These are phyloP conservation scores for Dendrothele bispora DNA, from an alignment of 768 basidiomycete genomes.

Conservation along the genomic window DNA sequence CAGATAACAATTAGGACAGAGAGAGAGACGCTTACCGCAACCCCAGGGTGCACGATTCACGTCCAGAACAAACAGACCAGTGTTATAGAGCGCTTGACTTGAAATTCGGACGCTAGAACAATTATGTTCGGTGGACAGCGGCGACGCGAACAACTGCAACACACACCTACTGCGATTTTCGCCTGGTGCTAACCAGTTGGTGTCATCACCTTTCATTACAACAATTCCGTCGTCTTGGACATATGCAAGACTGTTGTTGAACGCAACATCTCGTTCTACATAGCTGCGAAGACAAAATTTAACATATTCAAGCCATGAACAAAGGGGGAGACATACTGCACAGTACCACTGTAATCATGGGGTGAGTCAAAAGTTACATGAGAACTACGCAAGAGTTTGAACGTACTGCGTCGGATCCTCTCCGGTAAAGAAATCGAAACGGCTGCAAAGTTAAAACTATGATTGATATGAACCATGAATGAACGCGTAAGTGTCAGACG, in stretches of 20 bases:
- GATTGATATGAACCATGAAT: too few relatives aligned
- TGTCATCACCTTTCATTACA: slow-evolving; percentile 78
- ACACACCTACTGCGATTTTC: slow-evolving; percentile 60
- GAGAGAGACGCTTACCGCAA: slow-evolving; percentile 56
- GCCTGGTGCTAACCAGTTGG: slow-evolving; percentile 51
- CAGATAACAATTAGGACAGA: background rate
- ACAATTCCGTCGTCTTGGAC: slow-evolving; percentile 57
- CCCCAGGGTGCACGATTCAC: slow-evolving; percentile 85
- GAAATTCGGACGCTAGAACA: slow-evolving; percentile 71
- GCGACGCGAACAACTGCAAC: background rate
- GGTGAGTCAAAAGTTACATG: slow-evolving; percentile 12
- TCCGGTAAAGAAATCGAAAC: slow-evolving; percentile 58
- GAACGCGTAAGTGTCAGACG: slow-evolving; percentile 12
- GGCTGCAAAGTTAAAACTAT: too few relatives aligned
- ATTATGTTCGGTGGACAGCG: background rate
- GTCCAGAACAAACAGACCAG: slow-evolving; percentile 84
- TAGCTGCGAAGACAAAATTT: slow-evolving; percentile 45
- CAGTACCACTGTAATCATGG: slow-evolving; percentile 54
- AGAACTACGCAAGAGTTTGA: slow-evolving; percentile 11
- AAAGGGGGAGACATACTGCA: slow-evolving; percentile 53
- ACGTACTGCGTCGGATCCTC: slow-evolving; percentile 69
- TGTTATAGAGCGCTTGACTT: slow-evolving; percentile 60
- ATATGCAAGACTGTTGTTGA: slow-evolving; percentile 53
- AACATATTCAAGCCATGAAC: background rate
- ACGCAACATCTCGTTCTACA: slow-evolving; percentile 54